Percentiles rank a stretch among this genome's conserved stretches.
Conservation (phyloP, 2,329 filamentous ascomycete genomes). For the Sporothrix euskadiensis region DNA sequence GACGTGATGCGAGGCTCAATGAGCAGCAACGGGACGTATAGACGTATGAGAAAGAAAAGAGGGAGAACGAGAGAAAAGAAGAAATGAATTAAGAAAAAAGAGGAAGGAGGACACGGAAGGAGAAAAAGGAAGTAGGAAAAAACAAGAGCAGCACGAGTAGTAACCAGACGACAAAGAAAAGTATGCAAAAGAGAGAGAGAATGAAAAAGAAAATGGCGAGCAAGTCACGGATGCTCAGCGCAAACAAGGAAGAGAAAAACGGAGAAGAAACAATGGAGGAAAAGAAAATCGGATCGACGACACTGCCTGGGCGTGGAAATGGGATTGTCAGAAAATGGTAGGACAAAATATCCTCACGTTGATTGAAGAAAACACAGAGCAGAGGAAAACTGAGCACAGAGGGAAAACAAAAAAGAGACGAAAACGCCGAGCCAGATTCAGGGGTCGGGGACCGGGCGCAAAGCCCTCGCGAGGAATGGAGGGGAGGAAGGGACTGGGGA, state of each 20-base stretch:
- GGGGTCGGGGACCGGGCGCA: conserved; percentile 21
- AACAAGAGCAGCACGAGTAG: neutral
- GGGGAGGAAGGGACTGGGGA: conserved; percentile 2
- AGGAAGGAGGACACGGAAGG: neutral
- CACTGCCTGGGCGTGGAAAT: conserved; percentile 12
- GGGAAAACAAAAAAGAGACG: neutral
- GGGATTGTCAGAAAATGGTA: conserved; percentile 14
- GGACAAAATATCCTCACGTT: conserved; percentile 3
- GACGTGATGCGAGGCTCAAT: conserved; percentile 6
- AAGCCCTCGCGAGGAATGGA: conserved; percentile 26
- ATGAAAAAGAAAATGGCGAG: neutral
- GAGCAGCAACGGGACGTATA: neutral
- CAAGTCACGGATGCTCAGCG: neutral
- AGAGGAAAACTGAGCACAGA: neutral
- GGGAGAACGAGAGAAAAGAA: neutral
- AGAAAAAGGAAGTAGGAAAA: neutral
- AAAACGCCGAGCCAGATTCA: conserved; percentile 7
- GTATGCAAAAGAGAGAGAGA: neutral
- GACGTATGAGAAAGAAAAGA: neutral
- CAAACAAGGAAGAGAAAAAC: conserved; percentile 3
- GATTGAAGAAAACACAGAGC: neutral
- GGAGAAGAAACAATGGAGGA: conserved; percentile 2
- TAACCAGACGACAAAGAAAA: neutral
- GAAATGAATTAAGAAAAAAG: neutral
- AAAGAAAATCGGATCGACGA: conserved; percentile 20